These are phyloP conservation scores for Seminavis robusta DNA, from an alignment of 108 stramenopile species.

Conservation along the genomic window DNA sequence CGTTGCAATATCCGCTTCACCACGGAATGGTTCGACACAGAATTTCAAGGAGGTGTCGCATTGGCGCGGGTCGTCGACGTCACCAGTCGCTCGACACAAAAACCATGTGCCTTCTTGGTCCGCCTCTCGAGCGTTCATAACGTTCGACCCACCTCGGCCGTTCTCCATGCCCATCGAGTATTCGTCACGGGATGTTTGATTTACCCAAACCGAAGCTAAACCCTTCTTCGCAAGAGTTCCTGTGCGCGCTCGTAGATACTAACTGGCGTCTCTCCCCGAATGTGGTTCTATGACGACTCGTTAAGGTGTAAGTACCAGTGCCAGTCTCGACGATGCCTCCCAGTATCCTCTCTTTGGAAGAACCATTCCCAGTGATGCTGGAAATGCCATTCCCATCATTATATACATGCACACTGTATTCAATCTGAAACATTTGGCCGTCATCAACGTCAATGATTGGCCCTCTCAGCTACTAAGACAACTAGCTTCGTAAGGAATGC, in stretches of 20 bases:
- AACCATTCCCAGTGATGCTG: conserved; percentile 44
- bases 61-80: conserved; percentile 9
- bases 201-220: too few species aligned
- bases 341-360: conserved; percentile 38
- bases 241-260: too few species aligned
- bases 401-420: conserved; percentile 13
- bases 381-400: conserved; percentile 25
- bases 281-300: too few species aligned
- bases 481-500: too few species aligned
- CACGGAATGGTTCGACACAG: conserved; percentile 16
- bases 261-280: too few species aligned
- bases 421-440: conserved; percentile 30
- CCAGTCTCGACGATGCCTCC: conserved; percentile 26
- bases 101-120: conserved; percentile 53
- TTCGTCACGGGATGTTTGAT: too few species aligned
- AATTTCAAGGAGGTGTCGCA: conserved; percentile 1
- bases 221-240: too few species aligned
- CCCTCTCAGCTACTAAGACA: too few species aligned
- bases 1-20: conserved; percentile 36
- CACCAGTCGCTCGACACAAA: conserved; percentile 9
- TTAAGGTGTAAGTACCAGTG: too few species aligned
- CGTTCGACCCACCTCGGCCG: too few species aligned
- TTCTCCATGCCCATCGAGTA: too few species aligned
- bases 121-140: too few species aligned
- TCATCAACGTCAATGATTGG: conserved; percentile 51